A percentile compares a stretch with the other conserved stretches of the same genome.
Evolutionary conservation across 1,284 basidiomycete genomes (phyloP).

Genomic region (Trichosporon sp.): DNA sequence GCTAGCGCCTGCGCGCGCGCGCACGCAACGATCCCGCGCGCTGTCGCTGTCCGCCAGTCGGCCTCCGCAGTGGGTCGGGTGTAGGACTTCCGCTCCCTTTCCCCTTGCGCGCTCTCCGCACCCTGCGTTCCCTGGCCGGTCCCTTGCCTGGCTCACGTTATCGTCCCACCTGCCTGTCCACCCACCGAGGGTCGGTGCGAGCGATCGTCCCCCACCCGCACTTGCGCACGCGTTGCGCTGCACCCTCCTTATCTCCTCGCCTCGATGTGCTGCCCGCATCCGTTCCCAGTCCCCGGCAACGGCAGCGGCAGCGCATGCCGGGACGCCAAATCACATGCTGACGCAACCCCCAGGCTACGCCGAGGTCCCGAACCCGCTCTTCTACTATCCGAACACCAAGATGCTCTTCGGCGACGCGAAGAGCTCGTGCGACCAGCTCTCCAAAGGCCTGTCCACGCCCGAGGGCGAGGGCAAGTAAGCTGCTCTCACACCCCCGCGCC

Average conservation of each 20-base stretch:
- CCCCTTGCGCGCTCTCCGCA: not conserved
- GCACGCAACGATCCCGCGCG: not conserved
- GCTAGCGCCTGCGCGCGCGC: no score
- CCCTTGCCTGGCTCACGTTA: not conserved
- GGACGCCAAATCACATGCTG: not conserved
- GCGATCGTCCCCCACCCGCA: not conserved
- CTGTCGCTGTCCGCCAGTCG: not conserved
- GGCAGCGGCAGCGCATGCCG: not conserved
- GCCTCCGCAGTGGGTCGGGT: not conserved
- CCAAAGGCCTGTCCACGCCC: conserved; percentile 27
- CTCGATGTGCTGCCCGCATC: not conserved
- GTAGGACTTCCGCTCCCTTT: not conserved
- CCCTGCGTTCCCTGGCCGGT: not conserved
- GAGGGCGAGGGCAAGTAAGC: conserved; percentile 16
- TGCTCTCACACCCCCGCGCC: not conserved
- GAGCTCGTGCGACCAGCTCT: conserved; percentile 66
- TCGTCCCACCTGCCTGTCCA: not conserved
- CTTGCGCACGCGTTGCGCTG: not conserved
- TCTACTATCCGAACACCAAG: conserved; percentile 78
- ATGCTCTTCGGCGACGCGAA: conserved; percentile 87
- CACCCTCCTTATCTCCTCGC: not conserved
- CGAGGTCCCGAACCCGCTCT: conserved; percentile 82
- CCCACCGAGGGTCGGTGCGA: not conserved
- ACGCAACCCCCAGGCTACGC: conserved; percentile 49
- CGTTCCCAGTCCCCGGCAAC: not conserved